A percentile compares a stretch with the other conserved stretches of the same genome.
Conservation (phyloP, 768 basidiomycete species). For the Naematelia aurantialba region DNA sequence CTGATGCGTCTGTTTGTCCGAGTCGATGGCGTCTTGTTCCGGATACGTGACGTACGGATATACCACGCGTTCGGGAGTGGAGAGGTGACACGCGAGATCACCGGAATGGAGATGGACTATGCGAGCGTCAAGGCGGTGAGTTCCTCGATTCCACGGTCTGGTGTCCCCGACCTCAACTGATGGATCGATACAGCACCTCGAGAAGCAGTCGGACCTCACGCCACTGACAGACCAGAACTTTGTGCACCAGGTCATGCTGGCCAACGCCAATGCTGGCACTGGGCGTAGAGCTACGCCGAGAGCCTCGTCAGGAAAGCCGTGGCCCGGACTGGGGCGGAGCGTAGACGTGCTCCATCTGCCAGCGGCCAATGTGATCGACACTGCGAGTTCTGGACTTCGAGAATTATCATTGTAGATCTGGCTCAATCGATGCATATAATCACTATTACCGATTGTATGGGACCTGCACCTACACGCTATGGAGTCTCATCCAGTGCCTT, state of each 20-base stretch:
- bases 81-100: slow-evolving; percentile 69
- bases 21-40: slow-evolving; percentile 91
- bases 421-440: too few relatives aligned
- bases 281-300: not conserved
- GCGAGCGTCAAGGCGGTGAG: slow-evolving; percentile 71
- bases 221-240: slow-evolving; percentile 83
- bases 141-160: not conserved
- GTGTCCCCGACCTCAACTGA: too few relatives aligned
- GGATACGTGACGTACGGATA: slow-evolving; percentile 79
- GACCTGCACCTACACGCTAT: too few relatives aligned
- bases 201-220: slow-evolving; percentile 64
- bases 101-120: slow-evolving; percentile 89
- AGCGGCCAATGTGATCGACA: not conserved
- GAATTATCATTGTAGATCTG: not conserved
- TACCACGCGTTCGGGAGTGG: slow-evolving; percentile 69
- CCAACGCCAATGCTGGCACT: slow-evolving; percentile 8
- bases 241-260: slow-evolving; percentile 53
- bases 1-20: slow-evolving; percentile 86
- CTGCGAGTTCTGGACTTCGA: not conserved
- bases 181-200: slow-evolving; percentile 37
- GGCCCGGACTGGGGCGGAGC: slow-evolving; percentile 73
- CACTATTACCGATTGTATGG: not conserved
- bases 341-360: slow-evolving; percentile 56
- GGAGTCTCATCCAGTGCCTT: slow-evolving; percentile 14
- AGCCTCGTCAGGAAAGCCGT: slow-evolving; percentile 65